phyloP scores from a whole-genome alignment of 345 rosid genomes.

The Salix viminalis region DNA sequence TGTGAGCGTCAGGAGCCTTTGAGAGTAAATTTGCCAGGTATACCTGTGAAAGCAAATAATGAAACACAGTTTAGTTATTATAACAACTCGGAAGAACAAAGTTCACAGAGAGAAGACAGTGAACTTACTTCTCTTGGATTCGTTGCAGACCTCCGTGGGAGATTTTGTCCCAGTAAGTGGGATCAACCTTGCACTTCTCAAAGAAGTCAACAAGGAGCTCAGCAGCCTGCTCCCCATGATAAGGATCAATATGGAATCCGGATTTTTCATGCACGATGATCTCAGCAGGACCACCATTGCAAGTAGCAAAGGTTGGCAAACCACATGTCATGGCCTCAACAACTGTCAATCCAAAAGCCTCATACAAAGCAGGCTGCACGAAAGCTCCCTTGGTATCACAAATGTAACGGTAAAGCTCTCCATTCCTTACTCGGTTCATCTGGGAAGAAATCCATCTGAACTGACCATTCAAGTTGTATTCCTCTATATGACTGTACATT shows the following conservation, averaged over 20 bases:
- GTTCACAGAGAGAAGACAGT: background rate
- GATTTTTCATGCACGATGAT: constrained; percentile 82
- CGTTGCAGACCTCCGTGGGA: constrained; percentile 75
- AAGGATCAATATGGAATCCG: constrained; percentile 85
- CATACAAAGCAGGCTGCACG: constrained; percentile 82
- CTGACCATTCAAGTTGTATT: constrained; percentile 68
- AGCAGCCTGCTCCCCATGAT: constrained; percentile 82
- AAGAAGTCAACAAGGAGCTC: constrained; percentile 68
- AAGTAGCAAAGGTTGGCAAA: constrained; percentile 76
- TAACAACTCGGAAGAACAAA: background rate
- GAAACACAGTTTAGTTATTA: background rate
- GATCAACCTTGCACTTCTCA: constrained; percentile 58
- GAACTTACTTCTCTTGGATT: constrained; percentile 71
- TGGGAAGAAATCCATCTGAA: constrained; percentile 90
- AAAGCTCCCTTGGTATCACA: constrained; percentile 83
- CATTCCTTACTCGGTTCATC: constrained; percentile 84
- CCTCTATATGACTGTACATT: constrained; percentile 58
- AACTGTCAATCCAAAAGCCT: constrained; percentile 85
- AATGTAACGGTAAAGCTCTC: constrained; percentile 72
- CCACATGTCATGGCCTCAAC: constrained; percentile 93
- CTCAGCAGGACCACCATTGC: constrained; percentile 97
- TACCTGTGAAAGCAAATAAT: constrained; percentile 37
- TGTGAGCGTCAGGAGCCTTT: constrained; percentile 77
- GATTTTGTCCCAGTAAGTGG: constrained; percentile 67
- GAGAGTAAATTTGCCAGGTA: constrained; percentile 85